Base-by-base conservation (phyloP, 306 rosid species). In the Cucurbita ficifolia region DNA sequence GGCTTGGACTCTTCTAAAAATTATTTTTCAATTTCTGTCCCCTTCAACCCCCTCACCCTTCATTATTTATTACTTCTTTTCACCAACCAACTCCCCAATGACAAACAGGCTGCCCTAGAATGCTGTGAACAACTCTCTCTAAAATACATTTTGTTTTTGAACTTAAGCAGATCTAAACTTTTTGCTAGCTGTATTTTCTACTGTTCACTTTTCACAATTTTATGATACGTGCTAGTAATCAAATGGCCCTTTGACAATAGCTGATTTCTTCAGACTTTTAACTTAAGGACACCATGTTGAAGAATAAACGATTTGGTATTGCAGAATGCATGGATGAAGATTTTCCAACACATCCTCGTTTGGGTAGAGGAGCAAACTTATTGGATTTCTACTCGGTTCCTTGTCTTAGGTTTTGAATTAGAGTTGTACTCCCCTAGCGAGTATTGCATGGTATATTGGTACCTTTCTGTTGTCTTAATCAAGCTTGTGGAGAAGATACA, bases 361-460 rank as follows among this genome's bases (percentile, higher is more conserved):
- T 94, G 97, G 98, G 89, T 85, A 79, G 98, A 93, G 76, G 96
- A 90, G 87, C 92, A 90, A 88, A 93, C 94, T 61, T 90, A 87
- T 75, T 93, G 98, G 98, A 88, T 90, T 82, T 96, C 98, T 77
- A 83, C 82, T 21, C 98, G 95, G 58, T 93, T 93, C 85, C 94
- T 93, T 77, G 80, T 83, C 72, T 83, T 93, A 83, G 98, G 98
- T 77, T 93, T 93, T 76, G 98, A 93, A 70, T 76, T 93, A 83
- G 96, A 93, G 79, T 94, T 93, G 33, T 93, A 93, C 76, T 84
- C 97, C 19, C 79, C 84, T n/a, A 84, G 89, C 84, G 96, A 93
- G 80, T 93, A 90, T 84, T 90, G 96, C 86, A 93, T 93, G 98
- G 96, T 89, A 49, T 93, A 93, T 81, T 93, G 98, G 98, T 90